A percentile compares a stretch with the other conserved stretches of the same genome.
phyloP scores from a whole-genome alignment of 2,329 filamentous ascomycete species.

The Allantophomopsis lycopodina region DNA sequence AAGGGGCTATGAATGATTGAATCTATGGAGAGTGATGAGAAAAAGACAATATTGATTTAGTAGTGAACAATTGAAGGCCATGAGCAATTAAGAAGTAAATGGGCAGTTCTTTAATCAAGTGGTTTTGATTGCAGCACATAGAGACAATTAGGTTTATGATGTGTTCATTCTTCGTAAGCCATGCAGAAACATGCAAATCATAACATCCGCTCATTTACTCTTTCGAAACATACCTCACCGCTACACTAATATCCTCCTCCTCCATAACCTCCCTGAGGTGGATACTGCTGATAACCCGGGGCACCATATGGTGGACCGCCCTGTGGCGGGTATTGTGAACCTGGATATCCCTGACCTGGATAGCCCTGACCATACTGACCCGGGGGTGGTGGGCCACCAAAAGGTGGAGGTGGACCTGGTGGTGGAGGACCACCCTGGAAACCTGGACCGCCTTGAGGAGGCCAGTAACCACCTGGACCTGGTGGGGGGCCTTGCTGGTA shows the following conservation, averaged over 20 bases:
- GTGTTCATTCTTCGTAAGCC: too few species aligned
- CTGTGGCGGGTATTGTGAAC: too few species aligned
- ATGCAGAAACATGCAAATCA: too few species aligned
- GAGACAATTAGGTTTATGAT: too few species aligned
- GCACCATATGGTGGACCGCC: conserved; percentile 3
- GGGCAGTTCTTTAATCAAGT: too few species aligned
- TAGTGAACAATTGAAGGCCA: too few species aligned
- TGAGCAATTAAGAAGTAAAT: too few species aligned
- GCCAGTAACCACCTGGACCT: conserved; percentile 17
- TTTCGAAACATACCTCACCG: neutral
- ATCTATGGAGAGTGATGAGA: too few species aligned
- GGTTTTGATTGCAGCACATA: neutral
- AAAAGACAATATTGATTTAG: too few species aligned
- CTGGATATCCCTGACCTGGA: conserved; percentile 10
- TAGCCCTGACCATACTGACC: conserved; percentile 14
- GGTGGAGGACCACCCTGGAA: conserved; percentile 8
- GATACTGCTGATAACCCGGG: neutral
- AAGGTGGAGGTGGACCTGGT: conserved; percentile 9
- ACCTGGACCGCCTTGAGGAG: conserved; percentile 12
- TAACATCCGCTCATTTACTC: neutral
- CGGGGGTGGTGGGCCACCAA: conserved; percentile 15
- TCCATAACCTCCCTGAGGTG: conserved; percentile 1
- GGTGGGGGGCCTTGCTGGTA: conserved; percentile 15
- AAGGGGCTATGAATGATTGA: too few species aligned
- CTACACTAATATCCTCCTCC: neutral